These are phyloP conservation scores for Chamaecyparis obtusa DNA, from an alignment of 75 land plant genomes.

Conservation along the genomic window DNA sequence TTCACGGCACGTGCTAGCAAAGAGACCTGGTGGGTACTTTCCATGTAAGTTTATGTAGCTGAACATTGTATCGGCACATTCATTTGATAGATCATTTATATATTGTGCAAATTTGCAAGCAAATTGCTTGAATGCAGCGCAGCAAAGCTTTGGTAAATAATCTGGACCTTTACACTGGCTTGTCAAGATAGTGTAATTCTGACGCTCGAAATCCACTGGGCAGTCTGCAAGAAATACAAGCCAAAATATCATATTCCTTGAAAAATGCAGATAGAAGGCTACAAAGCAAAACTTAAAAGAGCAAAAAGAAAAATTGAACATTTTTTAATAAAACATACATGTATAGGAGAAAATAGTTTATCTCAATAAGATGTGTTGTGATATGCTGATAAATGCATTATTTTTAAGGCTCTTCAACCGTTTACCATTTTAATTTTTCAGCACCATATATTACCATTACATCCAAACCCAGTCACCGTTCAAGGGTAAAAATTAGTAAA, in stretches of 20 bases:
- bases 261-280: not conserved
- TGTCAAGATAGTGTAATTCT: slow-evolving; percentile 64
- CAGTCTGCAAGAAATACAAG: slow-evolving; percentile 43
- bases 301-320: not conserved
- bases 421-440: too few relatives aligned
- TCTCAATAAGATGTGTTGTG: not conserved
- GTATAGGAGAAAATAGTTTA: not conserved
- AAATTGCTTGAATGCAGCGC: slow-evolving; percentile 44
- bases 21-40: slow-evolving; percentile 59
- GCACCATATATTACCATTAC: too few relatives aligned
- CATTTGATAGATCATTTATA: slow-evolving; percentile 42
- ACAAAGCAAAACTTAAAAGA: not conserved
- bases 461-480: too few relatives aligned
- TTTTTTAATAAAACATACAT: not conserved
- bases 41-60: slow-evolving; percentile 60
- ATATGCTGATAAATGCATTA: not conserved
- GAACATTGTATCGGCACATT: slow-evolving; percentile 58
- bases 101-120: slow-evolving; percentile 49
- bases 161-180: slow-evolving; percentile 59
- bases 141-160: slow-evolving; percentile 33
- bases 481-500: too few relatives aligned
- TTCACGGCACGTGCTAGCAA: slow-evolving; percentile 41
- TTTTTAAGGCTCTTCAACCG: not conserved
- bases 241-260: not conserved
- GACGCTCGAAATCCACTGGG: slow-evolving; percentile 41